These are phyloP conservation scores for Verticillium albo-atrum DNA, from an alignment of 2,329 filamentous ascomycete genomes.

Conservation along the genomic window DNA sequence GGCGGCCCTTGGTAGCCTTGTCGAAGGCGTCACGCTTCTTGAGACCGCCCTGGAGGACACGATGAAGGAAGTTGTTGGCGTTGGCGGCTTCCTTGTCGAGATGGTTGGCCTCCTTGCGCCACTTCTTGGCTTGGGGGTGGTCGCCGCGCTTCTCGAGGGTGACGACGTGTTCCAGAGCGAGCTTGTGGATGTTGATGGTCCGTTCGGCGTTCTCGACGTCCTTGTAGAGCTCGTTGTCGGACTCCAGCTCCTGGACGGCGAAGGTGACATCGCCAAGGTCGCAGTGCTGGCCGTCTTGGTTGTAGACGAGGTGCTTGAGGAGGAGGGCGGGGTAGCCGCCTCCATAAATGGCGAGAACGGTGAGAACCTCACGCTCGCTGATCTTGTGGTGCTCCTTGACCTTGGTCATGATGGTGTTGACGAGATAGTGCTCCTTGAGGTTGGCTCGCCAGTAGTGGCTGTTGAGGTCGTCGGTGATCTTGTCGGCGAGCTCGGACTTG, in stretches of 20 bases:
- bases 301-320: neutral
- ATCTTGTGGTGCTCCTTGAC: neutral
- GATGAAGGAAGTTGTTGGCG: neutral
- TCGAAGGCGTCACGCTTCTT: neutral
- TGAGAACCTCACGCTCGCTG: conserved; percentile 8
- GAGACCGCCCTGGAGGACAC: neutral
- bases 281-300: neutral
- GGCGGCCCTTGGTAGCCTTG: neutral
- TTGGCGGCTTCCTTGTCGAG: neutral
- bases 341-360: conserved; percentile 4
- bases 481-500: neutral
- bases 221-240: neutral
- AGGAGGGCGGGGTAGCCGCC: neutral
- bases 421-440: neutral
- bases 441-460: conserved; percentile 7
- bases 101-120: neutral
- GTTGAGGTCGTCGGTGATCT: conserved; percentile 8
- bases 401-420: conserved; percentile 3
- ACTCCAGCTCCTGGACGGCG: neutral
- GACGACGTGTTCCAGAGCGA: neutral
- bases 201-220: neutral
- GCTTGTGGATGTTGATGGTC: neutral
- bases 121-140: neutral
- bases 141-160: neutral
- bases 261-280: neutral